Percentiles rank a stretch among this genome's conserved stretches.
phyloP scores from a whole-genome alignment of 202 grass and related monocot genomes.

The Bolboschoenoplectus hybrid region DNA sequence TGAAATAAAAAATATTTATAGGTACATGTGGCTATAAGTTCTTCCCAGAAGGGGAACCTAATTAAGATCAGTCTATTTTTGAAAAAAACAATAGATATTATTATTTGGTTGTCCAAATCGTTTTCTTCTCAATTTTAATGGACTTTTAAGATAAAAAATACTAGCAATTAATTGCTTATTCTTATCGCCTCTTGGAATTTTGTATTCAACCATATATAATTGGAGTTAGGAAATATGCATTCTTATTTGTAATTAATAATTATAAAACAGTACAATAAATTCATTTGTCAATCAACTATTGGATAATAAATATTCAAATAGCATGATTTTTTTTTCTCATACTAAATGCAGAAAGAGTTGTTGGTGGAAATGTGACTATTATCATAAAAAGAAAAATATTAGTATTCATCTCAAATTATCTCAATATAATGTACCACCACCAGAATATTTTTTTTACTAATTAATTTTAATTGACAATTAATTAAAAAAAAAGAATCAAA shows the following conservation, averaged over 20 bases:
- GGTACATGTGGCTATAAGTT: conserved; percentile 19
- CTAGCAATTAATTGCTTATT: conserved; percentile 25
- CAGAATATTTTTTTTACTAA: not conserved
- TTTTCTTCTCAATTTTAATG: conserved; percentile 13
- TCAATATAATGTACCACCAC: not conserved
- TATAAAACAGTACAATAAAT: not conserved
- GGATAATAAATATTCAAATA: conserved; percentile 25
- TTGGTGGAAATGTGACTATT: not conserved
- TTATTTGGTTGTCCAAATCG: conserved; percentile 4
- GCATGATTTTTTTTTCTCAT: not conserved
- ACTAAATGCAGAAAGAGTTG: not conserved
- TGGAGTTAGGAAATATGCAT: not conserved
- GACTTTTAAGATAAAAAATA: not conserved
- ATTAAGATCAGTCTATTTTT: conserved; percentile 13
- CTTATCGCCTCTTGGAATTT: conserved; percentile 31
- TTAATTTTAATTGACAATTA: not conserved
- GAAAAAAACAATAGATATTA: not conserved
- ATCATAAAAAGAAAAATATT: not conserved
- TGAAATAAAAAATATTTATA: not conserved
- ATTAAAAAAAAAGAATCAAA: not conserved
- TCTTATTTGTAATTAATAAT: not conserved
- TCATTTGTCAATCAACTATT: conserved; percentile 24
- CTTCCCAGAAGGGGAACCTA: not conserved
- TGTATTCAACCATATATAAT: not conserved
- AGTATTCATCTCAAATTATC: not conserved